Conservation (phyloP, 495 filamentous ascomycete species). For the Penicillium nucicola region DNA sequence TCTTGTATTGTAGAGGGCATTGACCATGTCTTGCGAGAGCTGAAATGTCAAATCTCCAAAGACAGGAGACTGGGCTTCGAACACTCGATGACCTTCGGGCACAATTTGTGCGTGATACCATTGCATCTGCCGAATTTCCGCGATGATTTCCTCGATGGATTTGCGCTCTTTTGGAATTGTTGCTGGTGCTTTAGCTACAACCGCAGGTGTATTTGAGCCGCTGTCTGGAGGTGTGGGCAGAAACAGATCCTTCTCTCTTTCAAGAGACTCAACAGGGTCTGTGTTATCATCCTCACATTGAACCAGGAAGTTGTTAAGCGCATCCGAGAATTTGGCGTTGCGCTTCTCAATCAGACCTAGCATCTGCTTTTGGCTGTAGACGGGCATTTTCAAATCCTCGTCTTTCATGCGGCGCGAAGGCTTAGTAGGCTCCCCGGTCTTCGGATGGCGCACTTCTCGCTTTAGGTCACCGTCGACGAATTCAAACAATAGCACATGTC, state of each 20-base stretch:
- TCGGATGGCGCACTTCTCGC: conserved; percentile 65
- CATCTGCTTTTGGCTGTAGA: conserved; percentile 91
- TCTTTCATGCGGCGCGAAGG: conserved; percentile 61
- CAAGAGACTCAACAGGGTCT: conserved; percentile 67
- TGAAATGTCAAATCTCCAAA: conserved; percentile 85
- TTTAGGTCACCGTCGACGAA: conserved; percentile 91
- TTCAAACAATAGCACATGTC: conserved; percentile 82
- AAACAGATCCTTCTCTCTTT: conserved; percentile 39
- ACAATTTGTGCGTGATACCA: conserved; percentile 95
- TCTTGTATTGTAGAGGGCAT: conserved; percentile 87
- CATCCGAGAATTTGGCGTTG: conserved; percentile 78
- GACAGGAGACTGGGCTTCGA: conserved; percentile 78
- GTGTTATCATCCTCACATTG: conserved; percentile 60
- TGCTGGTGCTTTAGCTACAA: conserved; percentile 43
- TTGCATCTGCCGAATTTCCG: conserved; percentile 73
- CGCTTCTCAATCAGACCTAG: conserved; percentile 86
- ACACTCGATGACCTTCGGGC: conserved; percentile 87
- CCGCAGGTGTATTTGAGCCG: conserved; percentile 44
- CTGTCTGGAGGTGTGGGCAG: conserved; percentile 51
- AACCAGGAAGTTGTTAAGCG: conserved; percentile 73
- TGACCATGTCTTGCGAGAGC: conserved; percentile 86
- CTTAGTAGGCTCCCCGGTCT: conserved; percentile 67
- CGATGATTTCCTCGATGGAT: conserved; percentile 77
- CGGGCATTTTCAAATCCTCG: conserved; percentile 89
- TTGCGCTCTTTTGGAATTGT: conserved; percentile 82